Conservation (phyloP, 2,329 filamentous ascomycete genomes). For the Colletotrichum acutatum region DNA sequence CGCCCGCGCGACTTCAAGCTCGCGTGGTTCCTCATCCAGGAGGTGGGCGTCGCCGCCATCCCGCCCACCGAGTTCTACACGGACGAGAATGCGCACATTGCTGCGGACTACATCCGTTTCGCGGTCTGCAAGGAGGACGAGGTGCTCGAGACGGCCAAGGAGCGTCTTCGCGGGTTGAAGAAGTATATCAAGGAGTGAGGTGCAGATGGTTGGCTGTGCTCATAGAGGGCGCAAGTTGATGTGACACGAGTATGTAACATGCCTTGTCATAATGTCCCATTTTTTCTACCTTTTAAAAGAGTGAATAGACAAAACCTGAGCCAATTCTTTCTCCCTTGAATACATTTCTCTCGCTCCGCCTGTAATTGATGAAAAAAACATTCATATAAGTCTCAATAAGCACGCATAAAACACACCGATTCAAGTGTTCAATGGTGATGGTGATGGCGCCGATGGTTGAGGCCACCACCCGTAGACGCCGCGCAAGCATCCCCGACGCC, state of each 20-base stretch:
- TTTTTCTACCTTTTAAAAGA: background rate
- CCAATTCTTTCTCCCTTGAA: background rate
- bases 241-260: background rate
- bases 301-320: conserved; percentile 22
- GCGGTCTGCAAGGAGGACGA: conserved; percentile 96
- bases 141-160: conserved; percentile 82
- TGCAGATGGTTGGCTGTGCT: too few species aligned
- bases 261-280: background rate
- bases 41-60: conserved; percentile 94
- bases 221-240: background rate
- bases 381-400: background rate
- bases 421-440: too few species aligned
- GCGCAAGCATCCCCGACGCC: conserved; percentile 26
- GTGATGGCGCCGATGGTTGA: background rate
- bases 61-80: conserved; percentile 98
- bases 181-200: conserved; percentile 66
- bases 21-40: conserved; percentile 95
- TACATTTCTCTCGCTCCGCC: background rate
- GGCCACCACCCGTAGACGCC: background rate
- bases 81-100: conserved; percentile 81
- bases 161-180: conserved; percentile 77
- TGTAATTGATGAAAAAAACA: background rate
- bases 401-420: too few species aligned
- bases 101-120: conserved; percentile 93
- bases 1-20: conserved; percentile 94